Evolutionary conservation across 257 asterid species (phyloP).

Genomic region (Solanum peruvianum): DNA sequence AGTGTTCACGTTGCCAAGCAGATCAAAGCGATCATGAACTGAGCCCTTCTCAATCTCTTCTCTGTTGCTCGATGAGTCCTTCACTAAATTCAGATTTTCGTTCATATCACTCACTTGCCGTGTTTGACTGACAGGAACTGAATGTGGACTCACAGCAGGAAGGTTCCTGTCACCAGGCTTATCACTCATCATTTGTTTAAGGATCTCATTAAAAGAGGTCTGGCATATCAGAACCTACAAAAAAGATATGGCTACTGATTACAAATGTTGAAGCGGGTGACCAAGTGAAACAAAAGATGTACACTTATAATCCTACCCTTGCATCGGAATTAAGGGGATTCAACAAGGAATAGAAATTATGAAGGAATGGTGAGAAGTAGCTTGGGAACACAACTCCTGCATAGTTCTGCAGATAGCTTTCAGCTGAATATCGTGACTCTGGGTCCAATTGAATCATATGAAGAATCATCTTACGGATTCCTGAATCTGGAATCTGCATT

Average conservation of each 20-base stretch:
- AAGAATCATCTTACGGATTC: slow-evolving; percentile 94
- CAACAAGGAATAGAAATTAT: slow-evolving; percentile 75
- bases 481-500: slow-evolving; percentile 92
- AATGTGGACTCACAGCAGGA: slow-evolving; percentile 16
- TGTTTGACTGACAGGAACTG: slow-evolving; percentile 16
- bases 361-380: slow-evolving; percentile 94
- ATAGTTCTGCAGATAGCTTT: slow-evolving; percentile 76
- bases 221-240: slow-evolving; percentile 91
- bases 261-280: not conserved
- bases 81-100: slow-evolving; percentile 11
- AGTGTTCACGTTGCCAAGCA: slow-evolving; percentile 59
- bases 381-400: slow-evolving; percentile 84
- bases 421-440: slow-evolving; percentile 83
- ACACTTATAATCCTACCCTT: slow-evolving; percentile 50
- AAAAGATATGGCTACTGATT: slow-evolving; percentile 4
- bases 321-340: slow-evolving; percentile 90
- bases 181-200: slow-evolving; percentile 75
- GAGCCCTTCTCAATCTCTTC: slow-evolving; percentile 38
- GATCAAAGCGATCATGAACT: slow-evolving; percentile 56
- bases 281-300: not conserved
- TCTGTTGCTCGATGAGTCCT: slow-evolving; percentile 20
- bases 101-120: slow-evolving; percentile 21
- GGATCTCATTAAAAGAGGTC: slow-evolving; percentile 82
- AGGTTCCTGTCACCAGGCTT: slow-evolving; percentile 21
- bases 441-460: slow-evolving; percentile 98